Base-by-base conservation (phyloP, 345 rosid genomes). In the Rhodamnia rubescens region DNA sequence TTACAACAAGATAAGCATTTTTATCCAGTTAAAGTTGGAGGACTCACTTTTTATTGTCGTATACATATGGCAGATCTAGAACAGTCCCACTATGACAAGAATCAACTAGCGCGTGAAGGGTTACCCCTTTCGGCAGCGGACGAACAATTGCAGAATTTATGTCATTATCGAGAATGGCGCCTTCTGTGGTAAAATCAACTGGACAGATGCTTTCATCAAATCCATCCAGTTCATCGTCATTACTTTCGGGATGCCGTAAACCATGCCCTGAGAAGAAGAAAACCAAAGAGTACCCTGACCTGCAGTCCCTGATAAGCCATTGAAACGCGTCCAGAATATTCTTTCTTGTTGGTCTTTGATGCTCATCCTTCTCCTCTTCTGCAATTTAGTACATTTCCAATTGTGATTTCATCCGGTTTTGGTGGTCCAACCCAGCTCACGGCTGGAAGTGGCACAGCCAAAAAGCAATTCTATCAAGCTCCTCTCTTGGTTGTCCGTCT, bases 221-320 rank as follows among this genome's bases (percentile, higher is more conserved):
- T 56, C 96, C 95, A 83, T 94, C 96, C 36, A 47, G 57, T 86
- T 94, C 94, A 52, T 94, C 96, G 1, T 56, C 80, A 5, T 88
- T 85, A 80, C 51, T 83, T 24, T 94, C 95, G 1, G 88, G 91
- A 74, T 88, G 90, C 57, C 91, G 84, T 14, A 92, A 50, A 14
- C 96, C 95, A n/a, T 93, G 93, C 2, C 96, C 95, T 1, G 96
- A 91, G 89, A 90, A 94, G 85, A 88, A 94, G 88, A 94, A 94
- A 83, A 92, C 90, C 40, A 93, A 82, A 0, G 96, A 92, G 49
- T 93, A 92, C 11, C 91, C 93, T 0, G n/a, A 22, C 78, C 15
- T 36, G 87, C 93, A 89, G 26, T 40, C 93, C 40, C 86, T 61
- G 52, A 94, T 92, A 11, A 93, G 92, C 96, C 96, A 94, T 18